Conservation (phyloP, 2,329 filamentous ascomycete species). For the Dactylonectria estremocensis region DNA sequence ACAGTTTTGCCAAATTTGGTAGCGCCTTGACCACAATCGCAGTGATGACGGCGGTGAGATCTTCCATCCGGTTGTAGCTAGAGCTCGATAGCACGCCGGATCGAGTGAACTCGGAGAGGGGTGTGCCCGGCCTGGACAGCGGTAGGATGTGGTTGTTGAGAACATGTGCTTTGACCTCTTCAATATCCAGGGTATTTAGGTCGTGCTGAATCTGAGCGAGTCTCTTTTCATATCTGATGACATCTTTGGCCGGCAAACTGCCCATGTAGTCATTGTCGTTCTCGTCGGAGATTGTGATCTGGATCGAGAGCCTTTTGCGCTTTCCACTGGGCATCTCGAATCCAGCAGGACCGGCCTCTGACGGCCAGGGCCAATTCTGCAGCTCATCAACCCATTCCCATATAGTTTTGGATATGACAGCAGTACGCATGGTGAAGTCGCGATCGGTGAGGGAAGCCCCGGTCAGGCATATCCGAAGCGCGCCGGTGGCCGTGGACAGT, state of each 20-base stretch:
- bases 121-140: constrained; percentile 58
- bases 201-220: constrained; percentile 81
- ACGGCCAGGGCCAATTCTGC: constrained; percentile 71
- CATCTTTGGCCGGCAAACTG: constrained; percentile 75
- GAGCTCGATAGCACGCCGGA: constrained; percentile 62
- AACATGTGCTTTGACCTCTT: constrained; percentile 92
- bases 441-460: constrained; percentile 76
- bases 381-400: constrained; percentile 84
- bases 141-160: constrained; percentile 83
- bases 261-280: constrained; percentile 72
- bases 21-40: constrained; percentile 92
- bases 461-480: constrained; percentile 73
- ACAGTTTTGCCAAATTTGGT: constrained; percentile 83
- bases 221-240: constrained; percentile 79
- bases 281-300: constrained; percentile 40
- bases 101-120: constrained; percentile 51
- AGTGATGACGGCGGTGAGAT: constrained; percentile 91
- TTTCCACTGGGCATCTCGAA: constrained; percentile 66
- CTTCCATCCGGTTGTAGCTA: constrained; percentile 82
- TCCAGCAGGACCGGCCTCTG: constrained; percentile 63
- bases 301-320: constrained; percentile 56
- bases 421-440: constrained; percentile 79
- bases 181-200: constrained; percentile 80
- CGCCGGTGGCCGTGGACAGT: constrained; percentile 67
- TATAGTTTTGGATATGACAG: constrained; percentile 79